Conservation (phyloP, 306 rosid species). For the Glycine soja region DNA sequence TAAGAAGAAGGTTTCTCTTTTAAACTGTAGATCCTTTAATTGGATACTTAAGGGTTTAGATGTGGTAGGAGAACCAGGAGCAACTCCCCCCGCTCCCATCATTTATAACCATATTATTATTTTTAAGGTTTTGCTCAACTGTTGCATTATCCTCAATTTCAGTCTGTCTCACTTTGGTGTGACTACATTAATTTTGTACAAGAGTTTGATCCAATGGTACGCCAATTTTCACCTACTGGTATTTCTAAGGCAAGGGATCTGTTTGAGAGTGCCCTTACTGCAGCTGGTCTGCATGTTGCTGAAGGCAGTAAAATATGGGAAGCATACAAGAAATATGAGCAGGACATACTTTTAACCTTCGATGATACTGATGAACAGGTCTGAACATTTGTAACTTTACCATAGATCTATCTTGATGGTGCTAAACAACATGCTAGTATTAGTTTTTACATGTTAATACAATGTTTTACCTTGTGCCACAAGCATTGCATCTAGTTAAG, state of each 20-base stretch:
- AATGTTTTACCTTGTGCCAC: conserved; percentile 10
- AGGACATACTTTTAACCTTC: conserved; percentile 59
- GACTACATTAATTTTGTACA: conserved; percentile 73
- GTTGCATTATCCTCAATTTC: conserved; percentile 52
- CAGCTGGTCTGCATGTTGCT: conserved; percentile 83
- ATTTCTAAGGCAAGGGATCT: conserved; percentile 76
- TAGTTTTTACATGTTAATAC: conserved; percentile 19
- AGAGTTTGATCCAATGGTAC: conserved; percentile 69
- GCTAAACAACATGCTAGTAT: conserved; percentile 4
- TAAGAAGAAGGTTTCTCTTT: conserved; percentile 4
- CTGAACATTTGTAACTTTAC: conserved; percentile 21
- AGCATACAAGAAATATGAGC: conserved; percentile 79
- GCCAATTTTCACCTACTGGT: conserved; percentile 65
- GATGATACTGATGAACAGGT: conserved; percentile 76
- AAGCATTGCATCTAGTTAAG: not conserved
- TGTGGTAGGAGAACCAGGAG: conserved; percentile 2
- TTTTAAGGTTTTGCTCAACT: conserved; percentile 28
- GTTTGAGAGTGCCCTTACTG: conserved; percentile 85
- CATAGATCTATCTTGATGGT: conserved; percentile 7
- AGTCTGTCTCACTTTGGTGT: conserved; percentile 85
- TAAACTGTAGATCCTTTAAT: not conserved
- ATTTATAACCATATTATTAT: conserved; percentile 19
- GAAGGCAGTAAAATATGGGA: conserved; percentile 87
- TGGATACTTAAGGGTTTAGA: not conserved
- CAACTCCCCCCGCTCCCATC: not conserved